Conservation (phyloP, 257 asterid species). For the Primulina tabacum region DNA sequence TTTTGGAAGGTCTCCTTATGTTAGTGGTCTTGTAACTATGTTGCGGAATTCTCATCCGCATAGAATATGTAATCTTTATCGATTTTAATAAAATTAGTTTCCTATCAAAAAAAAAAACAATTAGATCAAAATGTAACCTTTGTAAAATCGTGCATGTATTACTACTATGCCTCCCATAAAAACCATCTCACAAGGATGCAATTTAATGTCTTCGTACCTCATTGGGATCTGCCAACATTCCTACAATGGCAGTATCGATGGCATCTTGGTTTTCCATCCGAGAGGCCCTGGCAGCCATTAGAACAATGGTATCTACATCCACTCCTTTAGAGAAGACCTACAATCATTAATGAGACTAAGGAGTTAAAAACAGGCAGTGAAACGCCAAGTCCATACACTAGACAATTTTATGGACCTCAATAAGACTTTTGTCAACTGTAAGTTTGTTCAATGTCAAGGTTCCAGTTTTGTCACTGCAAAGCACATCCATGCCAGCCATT, state of each 20-base stretch:
- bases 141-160: neutral
- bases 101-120: too few relatives aligned
- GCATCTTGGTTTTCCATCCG: conserved; percentile 49
- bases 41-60: too few relatives aligned
- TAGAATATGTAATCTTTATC: too few relatives aligned
- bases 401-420: conserved; percentile 30
- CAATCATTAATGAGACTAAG: neutral
- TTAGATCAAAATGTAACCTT: neutral
- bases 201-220: conserved; percentile 30
- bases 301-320: conserved; percentile 33
- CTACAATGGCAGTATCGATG: conserved; percentile 40
- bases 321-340: conserved; percentile 34
- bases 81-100: too few relatives aligned
- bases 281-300: conserved; percentile 45
- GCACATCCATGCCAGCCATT: conserved; percentile 52
- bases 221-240: conserved; percentile 41
- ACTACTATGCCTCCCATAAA: too few relatives aligned
- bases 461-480: conserved; percentile 48
- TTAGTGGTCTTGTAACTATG: too few relatives aligned
- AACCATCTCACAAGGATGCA: neutral
- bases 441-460: conserved; percentile 41
- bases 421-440: conserved; percentile 35
- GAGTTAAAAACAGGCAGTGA: neutral
- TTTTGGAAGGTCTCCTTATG: too few relatives aligned
- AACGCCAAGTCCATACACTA: neutral